These are phyloP conservation scores for Capsicum pubescens DNA, from an alignment of 257 asterid species.

Conservation along the genomic window DNA sequence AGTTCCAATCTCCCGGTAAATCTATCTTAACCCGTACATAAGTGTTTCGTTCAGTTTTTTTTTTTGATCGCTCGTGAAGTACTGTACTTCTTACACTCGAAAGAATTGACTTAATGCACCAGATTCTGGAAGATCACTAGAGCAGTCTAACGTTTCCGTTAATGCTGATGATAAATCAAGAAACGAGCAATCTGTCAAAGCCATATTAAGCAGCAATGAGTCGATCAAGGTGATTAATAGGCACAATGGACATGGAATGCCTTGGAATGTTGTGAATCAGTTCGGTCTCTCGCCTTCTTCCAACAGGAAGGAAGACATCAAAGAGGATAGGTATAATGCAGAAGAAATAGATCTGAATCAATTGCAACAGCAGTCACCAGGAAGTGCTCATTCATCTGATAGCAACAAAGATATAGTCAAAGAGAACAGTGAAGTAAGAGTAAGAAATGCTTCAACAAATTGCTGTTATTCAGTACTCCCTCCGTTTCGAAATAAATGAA, in stretches of 20 bases:
- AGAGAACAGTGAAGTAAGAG: slow-evolving; percentile 9
- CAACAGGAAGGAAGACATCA: not conserved
- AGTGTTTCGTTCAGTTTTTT: not conserved
- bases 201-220: not conserved
- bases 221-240: not conserved
- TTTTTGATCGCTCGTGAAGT: not conserved
- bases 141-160: not conserved
- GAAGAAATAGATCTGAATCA: slow-evolving; percentile 35
- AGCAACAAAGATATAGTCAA: slow-evolving; percentile 29
- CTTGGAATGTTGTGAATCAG: not conserved
- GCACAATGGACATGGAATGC: slow-evolving; percentile 9
- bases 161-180: slow-evolving; percentile 27
- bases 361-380: slow-evolving; percentile 33
- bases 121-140: slow-evolving; percentile 23
- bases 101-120: not conserved
- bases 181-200: slow-evolving; percentile 1
- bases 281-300: not conserved
- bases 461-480: not conserved
- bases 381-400: slow-evolving; percentile 30
- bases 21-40: not conserved
- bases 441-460: not conserved
- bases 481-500: too few species aligned
- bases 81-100: not conserved
- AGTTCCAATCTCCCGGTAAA: slow-evolving; percentile 54
- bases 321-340: not conserved